Base-by-base conservation (phyloP, 352 stramenopile species). In the Achlya hypogyna region DNA sequence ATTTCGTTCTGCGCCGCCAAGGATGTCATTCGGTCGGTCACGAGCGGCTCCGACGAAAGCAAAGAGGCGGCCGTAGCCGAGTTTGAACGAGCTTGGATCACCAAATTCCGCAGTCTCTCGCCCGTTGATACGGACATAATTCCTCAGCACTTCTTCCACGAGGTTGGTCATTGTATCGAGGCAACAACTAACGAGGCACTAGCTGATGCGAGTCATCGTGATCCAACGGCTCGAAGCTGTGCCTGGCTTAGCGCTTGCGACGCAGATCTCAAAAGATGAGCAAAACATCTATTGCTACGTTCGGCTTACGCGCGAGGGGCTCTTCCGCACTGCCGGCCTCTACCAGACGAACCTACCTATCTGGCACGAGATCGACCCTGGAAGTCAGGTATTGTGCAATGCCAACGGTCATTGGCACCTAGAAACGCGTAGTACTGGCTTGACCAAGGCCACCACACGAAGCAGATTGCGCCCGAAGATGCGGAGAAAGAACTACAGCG, bases 401-500 rank as follows among this genome's bases (percentile, higher is more conserved):
- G 14, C 0, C 47, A 22, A 22, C 47, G 28, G 14, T 10, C 6
- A 45, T 14, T 23, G 29, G 23, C 56, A 28, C 10, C 27, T 22
- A 28, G 9, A 40, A 25, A 1, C 8, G 53, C 69, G 29, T 31
- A 51, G 27, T 86, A 82, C 62, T 85, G 72, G 72, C 63, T 62
- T 0, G 35, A 42, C 0, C 73, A 81, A 4, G 31, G 68, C 14
- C 51, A 38, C 16, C 81, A 82, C 34, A 28, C 49, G 20, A 69
- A 76, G 22, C 69, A 81, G 22, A 86, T 71, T 71, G 65, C 32
- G 25, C 68, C 74, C 31, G 20, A 74, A 0, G 75, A 78, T 20
- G 84, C 78, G 0, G 80, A 90, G 56, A 78, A 88, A 65, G 75
- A 89, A 49, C 75, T 91, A 32, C 81, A 87, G 47, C 78, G 79